Percentiles rank a stretch among this genome's conserved stretches.
Conservation (phyloP, 768 basidiomycete genomes). For the Lactarius evosmus region DNA sequence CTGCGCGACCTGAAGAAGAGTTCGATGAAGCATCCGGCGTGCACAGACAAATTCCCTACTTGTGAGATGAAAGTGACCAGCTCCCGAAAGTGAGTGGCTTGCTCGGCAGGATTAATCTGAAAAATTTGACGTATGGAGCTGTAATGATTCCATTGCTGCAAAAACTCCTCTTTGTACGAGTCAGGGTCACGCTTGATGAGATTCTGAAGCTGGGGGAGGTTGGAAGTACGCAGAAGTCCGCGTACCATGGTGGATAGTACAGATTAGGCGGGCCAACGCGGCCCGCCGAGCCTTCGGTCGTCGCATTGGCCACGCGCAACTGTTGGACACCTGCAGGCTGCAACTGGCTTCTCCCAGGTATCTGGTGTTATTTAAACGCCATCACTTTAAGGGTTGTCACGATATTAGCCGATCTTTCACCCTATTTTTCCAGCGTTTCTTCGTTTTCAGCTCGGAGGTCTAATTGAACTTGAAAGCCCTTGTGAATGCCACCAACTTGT, state of each 20-base stretch:
- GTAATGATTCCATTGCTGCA: constrained; percentile 97
- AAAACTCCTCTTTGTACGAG: constrained; percentile 91
- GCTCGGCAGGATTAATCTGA: constrained; percentile 75
- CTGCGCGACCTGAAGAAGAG: constrained; percentile 60
- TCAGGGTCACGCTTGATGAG: constrained; percentile 91
- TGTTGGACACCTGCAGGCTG: too few species aligned
- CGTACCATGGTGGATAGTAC: constrained; percentile 55
- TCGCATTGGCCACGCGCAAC: too few species aligned
- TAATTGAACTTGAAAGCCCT: too few species aligned
- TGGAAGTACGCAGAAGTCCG: constrained; percentile 77
- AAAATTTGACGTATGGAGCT: constrained; percentile 85
- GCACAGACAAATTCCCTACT: constrained; percentile 36
- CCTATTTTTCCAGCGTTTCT: too few species aligned
- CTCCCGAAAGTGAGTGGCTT: constrained; percentile 80
- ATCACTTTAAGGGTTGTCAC: too few species aligned
- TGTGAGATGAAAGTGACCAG: constrained; percentile 90
- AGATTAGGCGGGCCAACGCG: too few species aligned
- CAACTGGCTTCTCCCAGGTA: too few species aligned
- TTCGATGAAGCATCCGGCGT: not conserved
- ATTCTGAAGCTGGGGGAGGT: constrained; percentile 94
- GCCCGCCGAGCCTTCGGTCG: too few species aligned
- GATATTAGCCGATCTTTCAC: too few species aligned
- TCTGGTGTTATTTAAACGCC: too few species aligned
- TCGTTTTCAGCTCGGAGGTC: too few species aligned
- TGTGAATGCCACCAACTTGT: not conserved